Evolutionary conservation across 1,284 basidiomycete species (phyloP).

Genomic region (Schizopora paradoxa): DNA sequence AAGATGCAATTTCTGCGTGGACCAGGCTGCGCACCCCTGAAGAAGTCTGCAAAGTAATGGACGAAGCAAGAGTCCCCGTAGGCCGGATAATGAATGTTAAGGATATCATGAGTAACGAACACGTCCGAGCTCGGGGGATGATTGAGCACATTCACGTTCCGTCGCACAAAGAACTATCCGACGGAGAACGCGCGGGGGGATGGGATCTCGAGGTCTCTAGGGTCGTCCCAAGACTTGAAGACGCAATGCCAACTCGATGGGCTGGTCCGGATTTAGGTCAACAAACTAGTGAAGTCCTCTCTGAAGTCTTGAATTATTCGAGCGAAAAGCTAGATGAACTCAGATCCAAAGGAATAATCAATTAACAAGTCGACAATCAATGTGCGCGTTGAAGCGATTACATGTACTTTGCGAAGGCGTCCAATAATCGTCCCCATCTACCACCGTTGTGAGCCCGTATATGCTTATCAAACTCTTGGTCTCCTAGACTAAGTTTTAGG

Average conservation of each 20-base stretch:
- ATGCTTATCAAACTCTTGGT: constrained; percentile 1
- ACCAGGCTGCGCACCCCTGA: constrained; percentile 41
- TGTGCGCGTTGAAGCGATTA: too few species aligned
- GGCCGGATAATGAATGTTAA: constrained; percentile 57
- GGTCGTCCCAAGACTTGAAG: constrained; percentile 56
- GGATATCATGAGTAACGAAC: constrained; percentile 55
- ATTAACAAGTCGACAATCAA: constrained; percentile 21
- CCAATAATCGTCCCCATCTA: too few species aligned
- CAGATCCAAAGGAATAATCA: constrained; percentile 43
- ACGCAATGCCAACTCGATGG: constrained; percentile 53
- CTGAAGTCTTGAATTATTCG: constrained; percentile 42
- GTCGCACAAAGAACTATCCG: constrained; percentile 28
- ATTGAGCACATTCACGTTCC: constrained; percentile 55
- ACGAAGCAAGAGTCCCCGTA: constrained; percentile 49
- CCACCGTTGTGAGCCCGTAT: too few species aligned
- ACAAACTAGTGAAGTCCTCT: constrained; percentile 57
- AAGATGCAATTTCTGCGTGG: constrained; percentile 55
- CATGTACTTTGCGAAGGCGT: too few species aligned
- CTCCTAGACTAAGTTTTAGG: background rate
- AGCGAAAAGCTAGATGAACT: constrained; percentile 39
- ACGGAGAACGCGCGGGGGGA: constrained; percentile 34
- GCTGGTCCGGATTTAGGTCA: constrained; percentile 61
- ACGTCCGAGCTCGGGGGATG: constrained; percentile 48
- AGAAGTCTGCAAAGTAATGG: constrained; percentile 40
- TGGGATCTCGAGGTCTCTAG: constrained; percentile 65